A percentile compares a stretch with the other conserved stretches of the same genome.
phyloP scores from a whole-genome alignment of 768 basidiomycete genomes.

The Tubosaeta sp. region DNA sequence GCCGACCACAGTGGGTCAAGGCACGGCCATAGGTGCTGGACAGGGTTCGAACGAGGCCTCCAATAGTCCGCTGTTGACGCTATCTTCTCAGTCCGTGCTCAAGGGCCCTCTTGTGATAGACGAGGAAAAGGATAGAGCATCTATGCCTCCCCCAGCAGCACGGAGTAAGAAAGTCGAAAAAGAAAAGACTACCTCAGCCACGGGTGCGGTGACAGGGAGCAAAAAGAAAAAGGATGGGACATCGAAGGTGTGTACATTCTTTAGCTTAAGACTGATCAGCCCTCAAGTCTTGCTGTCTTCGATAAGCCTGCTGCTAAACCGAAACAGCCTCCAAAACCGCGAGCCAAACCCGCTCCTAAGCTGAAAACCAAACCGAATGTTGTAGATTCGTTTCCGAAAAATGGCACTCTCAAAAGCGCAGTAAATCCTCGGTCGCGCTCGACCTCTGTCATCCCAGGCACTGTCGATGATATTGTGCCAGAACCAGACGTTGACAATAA shows the following conservation, averaged over 20 bases:
- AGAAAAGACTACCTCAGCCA: conserved; percentile 10
- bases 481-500: conserved; percentile 48
- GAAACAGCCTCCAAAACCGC: conserved; percentile 30
- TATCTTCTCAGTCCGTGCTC: conserved; percentile 4
- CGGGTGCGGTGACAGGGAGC: conserved; percentile 20
- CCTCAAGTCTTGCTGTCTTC: neutral
- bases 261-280: neutral
- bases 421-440: conserved; percentile 58
- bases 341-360: conserved; percentile 30
- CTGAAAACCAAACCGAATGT: conserved; percentile 19
- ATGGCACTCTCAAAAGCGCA: conserved; percentile 12
- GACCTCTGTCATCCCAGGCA: conserved; percentile 61
- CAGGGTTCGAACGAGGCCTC: neutral
- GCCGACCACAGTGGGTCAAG: neutral
- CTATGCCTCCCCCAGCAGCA: conserved; percentile 52
- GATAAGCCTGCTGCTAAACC: conserved; percentile 22
- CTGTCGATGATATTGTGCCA: conserved; percentile 38
- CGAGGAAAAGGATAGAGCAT: conserved; percentile 40
- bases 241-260: conserved; percentile 16
- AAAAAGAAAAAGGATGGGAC: conserved; percentile 33
- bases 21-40: neutral
- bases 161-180: conserved; percentile 26
- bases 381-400: conserved; percentile 15
- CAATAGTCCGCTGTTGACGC: conserved; percentile 1
- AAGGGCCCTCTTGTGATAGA: conserved; percentile 10